Evolutionary conservation across 1,284 basidiomycete species (phyloP).

Genomic region (Ceratobasidium sp.): DNA sequence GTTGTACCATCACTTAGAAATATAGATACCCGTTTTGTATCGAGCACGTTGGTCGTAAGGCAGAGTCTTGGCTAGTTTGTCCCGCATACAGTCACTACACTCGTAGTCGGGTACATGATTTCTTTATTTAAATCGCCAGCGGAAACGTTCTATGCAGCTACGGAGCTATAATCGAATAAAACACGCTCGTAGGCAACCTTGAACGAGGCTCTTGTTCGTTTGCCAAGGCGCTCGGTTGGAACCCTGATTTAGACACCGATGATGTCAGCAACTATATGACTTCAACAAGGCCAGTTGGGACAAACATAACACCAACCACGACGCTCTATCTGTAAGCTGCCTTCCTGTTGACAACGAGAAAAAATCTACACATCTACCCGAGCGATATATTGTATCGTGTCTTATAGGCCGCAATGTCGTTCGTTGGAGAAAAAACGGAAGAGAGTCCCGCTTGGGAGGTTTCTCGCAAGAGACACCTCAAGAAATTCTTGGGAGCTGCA

Average conservation of each 20-base stretch:
- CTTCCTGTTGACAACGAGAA: not conserved
- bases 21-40: not conserved
- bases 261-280: too few relatives aligned
- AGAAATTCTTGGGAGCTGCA: conserved; percentile 8
- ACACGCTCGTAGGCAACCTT: too few relatives aligned
- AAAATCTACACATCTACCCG: too few relatives aligned
- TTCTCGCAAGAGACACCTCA: not conserved
- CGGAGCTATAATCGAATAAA: not conserved
- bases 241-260: too few relatives aligned
- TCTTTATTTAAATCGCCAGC: not conserved
- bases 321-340: not conserved
- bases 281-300: too few relatives aligned
- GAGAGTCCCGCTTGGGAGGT: not conserved
- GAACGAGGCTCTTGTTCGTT: too few relatives aligned
- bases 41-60: not conserved
- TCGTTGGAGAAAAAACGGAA: not conserved
- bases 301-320: too few relatives aligned
- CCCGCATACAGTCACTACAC: too few relatives aligned
- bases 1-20: not conserved
- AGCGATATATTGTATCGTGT: not conserved
- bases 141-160: not conserved
- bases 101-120: too few relatives aligned
- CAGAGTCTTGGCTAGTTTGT: not conserved
- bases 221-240: too few relatives aligned
- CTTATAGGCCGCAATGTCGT: conserved; percentile 14